These are phyloP conservation scores for Colletotrichum simmondsii DNA, from an alignment of 2,329 filamentous ascomycete genomes.

Conservation along the genomic window DNA sequence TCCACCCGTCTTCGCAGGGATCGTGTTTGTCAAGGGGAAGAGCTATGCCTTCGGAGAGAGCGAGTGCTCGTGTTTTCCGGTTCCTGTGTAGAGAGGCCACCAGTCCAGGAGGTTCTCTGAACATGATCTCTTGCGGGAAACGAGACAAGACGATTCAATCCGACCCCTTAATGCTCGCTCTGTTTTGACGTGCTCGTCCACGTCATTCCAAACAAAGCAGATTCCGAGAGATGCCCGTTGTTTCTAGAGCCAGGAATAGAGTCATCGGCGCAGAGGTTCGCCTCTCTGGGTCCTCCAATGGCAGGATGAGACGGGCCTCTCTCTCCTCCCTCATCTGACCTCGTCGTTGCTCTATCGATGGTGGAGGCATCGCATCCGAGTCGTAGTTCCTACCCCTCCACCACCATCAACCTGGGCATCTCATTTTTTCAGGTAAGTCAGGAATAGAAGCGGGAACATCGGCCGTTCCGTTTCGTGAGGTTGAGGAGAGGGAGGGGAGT, in stretches of 20 bases:
- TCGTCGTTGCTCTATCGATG: not conserved
- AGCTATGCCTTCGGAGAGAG: not conserved
- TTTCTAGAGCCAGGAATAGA: not conserved
- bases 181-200: not conserved
- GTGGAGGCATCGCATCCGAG: not conserved
- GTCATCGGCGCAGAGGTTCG: not conserved
- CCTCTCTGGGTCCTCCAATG: not conserved
- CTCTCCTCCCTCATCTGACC: not conserved
- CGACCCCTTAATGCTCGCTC: not conserved
- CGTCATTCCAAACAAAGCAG: not conserved
- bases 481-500: no score
- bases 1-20: not conserved
- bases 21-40: not conserved
- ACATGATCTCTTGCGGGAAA: not conserved
- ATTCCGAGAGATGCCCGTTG: not conserved
- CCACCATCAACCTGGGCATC: not conserved
- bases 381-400: not conserved
- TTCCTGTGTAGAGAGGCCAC: not conserved
- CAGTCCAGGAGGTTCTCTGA: not conserved
- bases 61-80: not conserved
- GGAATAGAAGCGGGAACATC: not conserved
- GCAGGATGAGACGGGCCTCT: not conserved
- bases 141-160: not conserved
- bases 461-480: no score
- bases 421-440: not conserved